Conservation (phyloP, 352 stramenopile genomes). For the Phytophthora lateralis region DNA sequence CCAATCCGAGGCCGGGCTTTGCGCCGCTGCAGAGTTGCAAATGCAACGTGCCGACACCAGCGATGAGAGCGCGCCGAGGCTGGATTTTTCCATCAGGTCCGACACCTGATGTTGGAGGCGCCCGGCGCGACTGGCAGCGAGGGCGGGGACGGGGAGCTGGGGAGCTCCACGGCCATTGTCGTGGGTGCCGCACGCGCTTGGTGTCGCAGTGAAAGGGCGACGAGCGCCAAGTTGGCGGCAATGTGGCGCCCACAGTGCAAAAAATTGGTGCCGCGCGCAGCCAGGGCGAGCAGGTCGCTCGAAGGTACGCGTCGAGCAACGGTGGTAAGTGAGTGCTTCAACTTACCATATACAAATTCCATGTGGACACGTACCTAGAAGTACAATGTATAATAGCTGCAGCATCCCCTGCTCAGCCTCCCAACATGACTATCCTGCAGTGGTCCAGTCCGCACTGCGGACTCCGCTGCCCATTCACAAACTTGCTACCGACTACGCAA, state of each 20-base stretch:
- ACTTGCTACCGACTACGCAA: no score
- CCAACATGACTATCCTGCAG: no score
- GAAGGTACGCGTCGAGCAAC: not conserved
- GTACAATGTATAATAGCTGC: no score
- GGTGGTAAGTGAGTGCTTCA: no score
- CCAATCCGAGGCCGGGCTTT: constrained; percentile 10
- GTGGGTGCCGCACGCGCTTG: not conserved
- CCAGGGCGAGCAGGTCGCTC: not conserved
- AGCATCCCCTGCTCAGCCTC: no score
- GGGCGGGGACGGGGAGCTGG: no score
- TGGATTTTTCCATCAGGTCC: constrained; percentile 20
- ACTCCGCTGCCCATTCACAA: no score
- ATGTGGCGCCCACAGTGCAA: constrained; percentile 10
- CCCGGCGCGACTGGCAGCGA: not conserved
- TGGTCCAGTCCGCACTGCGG: no score
- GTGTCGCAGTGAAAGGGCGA: constrained; percentile 8
- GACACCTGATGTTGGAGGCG: not conserved
- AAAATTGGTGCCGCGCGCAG: constrained; percentile 1
- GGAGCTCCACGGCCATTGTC: not conserved
- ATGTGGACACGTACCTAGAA: no score
- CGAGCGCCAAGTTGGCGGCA: not conserved
- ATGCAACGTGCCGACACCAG: constrained; percentile 1
- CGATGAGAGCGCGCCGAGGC: not conserved
- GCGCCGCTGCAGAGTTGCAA: constrained; percentile 16
- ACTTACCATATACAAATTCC: no score